phyloP scores from a whole-genome alignment of 164 flowering plant genomes.

The Magnolia changhungtana region DNA sequence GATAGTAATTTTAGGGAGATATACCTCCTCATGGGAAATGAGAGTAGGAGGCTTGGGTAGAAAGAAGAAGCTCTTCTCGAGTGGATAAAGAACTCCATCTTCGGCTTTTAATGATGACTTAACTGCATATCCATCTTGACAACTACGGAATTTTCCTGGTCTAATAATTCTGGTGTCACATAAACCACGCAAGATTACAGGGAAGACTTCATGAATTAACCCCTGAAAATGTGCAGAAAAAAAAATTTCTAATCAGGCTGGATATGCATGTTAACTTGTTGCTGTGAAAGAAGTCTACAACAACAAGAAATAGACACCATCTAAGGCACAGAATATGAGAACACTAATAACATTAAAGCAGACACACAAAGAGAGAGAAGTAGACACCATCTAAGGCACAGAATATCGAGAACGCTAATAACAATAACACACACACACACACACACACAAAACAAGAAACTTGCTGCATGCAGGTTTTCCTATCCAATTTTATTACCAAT shows the following conservation, averaged over 20 bases:
- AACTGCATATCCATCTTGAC: slow-evolving; percentile 96
- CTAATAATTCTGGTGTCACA: slow-evolving; percentile 92
- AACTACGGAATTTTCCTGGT: slow-evolving; percentile 94
- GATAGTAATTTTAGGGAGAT: not conserved
- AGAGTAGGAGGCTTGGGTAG: slow-evolving; percentile 99
- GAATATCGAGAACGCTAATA: not conserved
- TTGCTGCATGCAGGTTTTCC: too few species aligned
- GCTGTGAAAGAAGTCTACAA: not conserved
- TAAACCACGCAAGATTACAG: slow-evolving; percentile 77
- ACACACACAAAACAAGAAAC: too few species aligned
- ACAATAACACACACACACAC: not conserved
- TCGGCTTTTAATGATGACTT: slow-evolving; percentile 98
- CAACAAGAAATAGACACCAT: too few species aligned
- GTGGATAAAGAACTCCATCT: slow-evolving; percentile 94
- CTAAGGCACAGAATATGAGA: too few species aligned
- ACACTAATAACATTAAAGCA: too few species aligned
- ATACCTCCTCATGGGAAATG: slow-evolving; percentile 93
- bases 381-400: not conserved
- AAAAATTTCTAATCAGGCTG: not conserved
- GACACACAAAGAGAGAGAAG: not conserved
- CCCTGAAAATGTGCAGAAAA: slow-evolving; percentile 47
- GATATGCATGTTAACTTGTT: not conserved
- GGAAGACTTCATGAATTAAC: slow-evolving; percentile 89
- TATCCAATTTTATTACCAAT: too few species aligned
- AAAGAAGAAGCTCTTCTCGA: slow-evolving; percentile 96